Evolutionary conservation across 164 flowering plant genomes (phyloP).

Genomic region (Chimonanthus praecox): DNA sequence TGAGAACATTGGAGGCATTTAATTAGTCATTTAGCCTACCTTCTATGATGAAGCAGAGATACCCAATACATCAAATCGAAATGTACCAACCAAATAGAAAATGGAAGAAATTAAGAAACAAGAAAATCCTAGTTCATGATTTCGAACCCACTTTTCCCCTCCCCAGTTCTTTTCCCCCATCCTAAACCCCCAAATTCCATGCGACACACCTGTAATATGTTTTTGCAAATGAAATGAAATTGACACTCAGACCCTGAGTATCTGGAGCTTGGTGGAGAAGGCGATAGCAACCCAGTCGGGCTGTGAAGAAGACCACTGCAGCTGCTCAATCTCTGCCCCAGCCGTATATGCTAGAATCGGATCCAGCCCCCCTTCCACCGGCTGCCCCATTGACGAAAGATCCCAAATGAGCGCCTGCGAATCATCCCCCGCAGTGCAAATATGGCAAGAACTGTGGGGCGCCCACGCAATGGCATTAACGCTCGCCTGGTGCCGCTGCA

Average conservation of each 20-base stretch:
- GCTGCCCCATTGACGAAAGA: conserved; percentile 71
- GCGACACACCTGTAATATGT: background rate
- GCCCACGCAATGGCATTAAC: conserved; percentile 97
- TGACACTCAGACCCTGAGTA: conserved; percentile 63
- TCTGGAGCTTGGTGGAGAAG: conserved; percentile 85
- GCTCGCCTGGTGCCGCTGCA: conserved; percentile 83
- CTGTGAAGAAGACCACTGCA: conserved; percentile 91
- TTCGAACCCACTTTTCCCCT: background rate
- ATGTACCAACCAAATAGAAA: background rate
- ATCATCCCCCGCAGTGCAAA: conserved; percentile 92
- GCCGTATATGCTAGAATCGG: conserved; percentile 86
- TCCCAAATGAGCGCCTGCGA: conserved; percentile 89
- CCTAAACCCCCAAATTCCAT: background rate
- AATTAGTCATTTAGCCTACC: too few species aligned
- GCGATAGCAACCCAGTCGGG: conserved; percentile 97
- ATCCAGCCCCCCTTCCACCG: conserved; percentile 82
- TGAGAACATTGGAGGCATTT: too few species aligned
- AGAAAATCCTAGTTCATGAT: background rate
- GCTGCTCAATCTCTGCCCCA: conserved; percentile 89
- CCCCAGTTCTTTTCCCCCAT: background rate
- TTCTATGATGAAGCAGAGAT: too few species aligned
- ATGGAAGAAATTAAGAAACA: background rate
- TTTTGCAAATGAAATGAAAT: background rate
- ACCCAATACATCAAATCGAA: too few species aligned
- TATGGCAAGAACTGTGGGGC: conserved; percentile 87